A percentile compares a stretch with the other conserved stretches of the same genome.
Conservation (phyloP, 2,329 filamentous ascomycete species). For the Ophiostoma pallidulum region DNA sequence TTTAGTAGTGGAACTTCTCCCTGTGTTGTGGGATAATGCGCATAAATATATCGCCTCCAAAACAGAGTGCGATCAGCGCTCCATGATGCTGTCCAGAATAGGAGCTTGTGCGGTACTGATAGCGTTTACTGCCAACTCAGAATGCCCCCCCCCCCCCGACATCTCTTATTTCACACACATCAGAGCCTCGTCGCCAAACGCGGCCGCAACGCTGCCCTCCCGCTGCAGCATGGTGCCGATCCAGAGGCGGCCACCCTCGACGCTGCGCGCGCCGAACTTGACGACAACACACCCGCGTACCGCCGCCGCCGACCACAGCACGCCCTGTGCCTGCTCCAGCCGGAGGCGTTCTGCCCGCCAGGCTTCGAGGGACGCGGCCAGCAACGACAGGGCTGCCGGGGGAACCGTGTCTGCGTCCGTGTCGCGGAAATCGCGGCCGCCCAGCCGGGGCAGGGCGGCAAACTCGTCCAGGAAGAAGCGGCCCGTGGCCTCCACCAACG, state of each 20-base stretch:
- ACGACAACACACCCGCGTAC: constrained; percentile 79
- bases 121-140: no score
- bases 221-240: constrained; percentile 62
- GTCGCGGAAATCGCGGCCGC: constrained; percentile 65
- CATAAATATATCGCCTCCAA: no score
- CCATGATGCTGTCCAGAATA: no score
- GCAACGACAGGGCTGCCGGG: constrained; percentile 33
- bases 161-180: no score
- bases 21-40: no score
- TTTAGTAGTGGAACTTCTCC: no score
- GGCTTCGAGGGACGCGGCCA: constrained; percentile 28
- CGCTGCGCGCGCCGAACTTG: constrained; percentile 76
- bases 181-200: constrained; percentile 73
- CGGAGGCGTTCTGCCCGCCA: constrained; percentile 48
- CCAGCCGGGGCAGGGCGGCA: constrained; percentile 66
- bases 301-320: constrained; percentile 75
- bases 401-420: constrained; percentile 13
- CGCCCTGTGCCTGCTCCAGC: constrained; percentile 47
- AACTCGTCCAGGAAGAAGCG: constrained; percentile 76
- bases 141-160: no score
- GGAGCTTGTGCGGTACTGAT: no score
- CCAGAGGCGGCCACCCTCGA: constrained; percentile 76
- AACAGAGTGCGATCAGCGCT: no score
- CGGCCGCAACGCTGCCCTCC: constrained; percentile 59
- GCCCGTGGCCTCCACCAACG: constrained; percentile 54